Evolutionary conservation across 176 grass and related monocot genomes (phyloP).

Genomic region (Zizania latifolia): DNA sequence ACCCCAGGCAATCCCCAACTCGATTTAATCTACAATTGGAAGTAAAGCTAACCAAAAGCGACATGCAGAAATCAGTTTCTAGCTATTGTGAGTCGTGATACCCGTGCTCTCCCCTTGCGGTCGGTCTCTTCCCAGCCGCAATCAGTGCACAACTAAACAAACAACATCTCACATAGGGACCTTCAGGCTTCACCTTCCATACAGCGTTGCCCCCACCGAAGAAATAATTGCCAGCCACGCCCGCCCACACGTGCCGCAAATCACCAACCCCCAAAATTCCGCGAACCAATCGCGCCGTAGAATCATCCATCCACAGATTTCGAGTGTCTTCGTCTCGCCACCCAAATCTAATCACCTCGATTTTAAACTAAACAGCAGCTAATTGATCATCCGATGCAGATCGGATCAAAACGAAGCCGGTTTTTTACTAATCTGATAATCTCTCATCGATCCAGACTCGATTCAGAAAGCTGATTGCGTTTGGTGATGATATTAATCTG

Average conservation of each 20-base stretch:
- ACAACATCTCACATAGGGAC: slow-evolving; percentile 2
- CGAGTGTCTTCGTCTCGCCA: not conserved
- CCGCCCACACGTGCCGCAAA: slow-evolving; percentile 28
- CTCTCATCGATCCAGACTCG: not conserved
- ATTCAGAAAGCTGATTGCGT: not conserved
- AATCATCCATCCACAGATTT: not conserved
- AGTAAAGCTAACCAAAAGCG: not conserved
- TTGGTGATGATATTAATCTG: not conserved
- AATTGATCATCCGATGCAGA: not conserved
- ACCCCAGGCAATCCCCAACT: not conserved
- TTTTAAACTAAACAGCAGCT: not conserved
- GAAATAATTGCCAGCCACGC: not conserved
- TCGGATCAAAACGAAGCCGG: not conserved
- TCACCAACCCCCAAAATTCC: slow-evolving; percentile 1
- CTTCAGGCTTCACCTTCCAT: slow-evolving; percentile 16
- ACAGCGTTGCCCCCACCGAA: not conserved
- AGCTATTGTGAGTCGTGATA: not conserved
- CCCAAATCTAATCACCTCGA: slow-evolving; percentile 24
- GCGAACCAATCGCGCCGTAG: slow-evolving; percentile 10
- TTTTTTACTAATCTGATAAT: not conserved
- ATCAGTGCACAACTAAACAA: not conserved
- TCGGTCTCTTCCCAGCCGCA: not conserved
- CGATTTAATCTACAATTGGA: not conserved
- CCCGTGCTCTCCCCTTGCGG: not conserved
- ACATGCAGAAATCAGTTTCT: not conserved